phyloP scores from a whole-genome alignment of 176 grass and related monocot species.

The Raddia distichophylla region DNA sequence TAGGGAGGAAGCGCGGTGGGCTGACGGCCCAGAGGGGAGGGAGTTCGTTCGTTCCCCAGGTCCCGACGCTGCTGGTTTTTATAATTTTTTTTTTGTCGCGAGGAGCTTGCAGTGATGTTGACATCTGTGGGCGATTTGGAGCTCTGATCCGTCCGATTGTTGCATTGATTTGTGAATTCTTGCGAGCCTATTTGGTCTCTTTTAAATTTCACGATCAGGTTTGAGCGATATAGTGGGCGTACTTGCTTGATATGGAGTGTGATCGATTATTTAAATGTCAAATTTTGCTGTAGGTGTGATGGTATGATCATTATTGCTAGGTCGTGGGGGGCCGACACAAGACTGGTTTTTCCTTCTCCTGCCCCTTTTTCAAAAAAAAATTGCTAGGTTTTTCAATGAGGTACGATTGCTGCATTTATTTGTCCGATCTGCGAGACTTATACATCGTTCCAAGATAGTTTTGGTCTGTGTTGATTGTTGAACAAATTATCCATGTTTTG shows the following conservation, averaged over 20 bases:
- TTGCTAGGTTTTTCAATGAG: no score
- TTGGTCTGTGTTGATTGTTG: not conserved
- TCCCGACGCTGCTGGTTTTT: slow-evolving; percentile 9
- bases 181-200: not conserved
- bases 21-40: slow-evolving; percentile 47
- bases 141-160: slow-evolving; percentile 17
- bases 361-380: no score
- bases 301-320: not conserved
- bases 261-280: not conserved
- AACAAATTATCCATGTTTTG: not conserved
- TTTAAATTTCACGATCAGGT: slow-evolving; percentile 3
- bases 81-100: not conserved
- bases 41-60: not conserved
- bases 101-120: not conserved
- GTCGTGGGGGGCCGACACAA: no score
- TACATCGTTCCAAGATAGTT: not conserved
- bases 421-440: slow-evolving; percentile 2
- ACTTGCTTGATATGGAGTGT: not conserved
- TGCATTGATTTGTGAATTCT: not conserved
- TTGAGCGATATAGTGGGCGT: not conserved
- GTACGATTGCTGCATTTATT: not conserved
- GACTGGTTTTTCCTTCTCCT: no score
- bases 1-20: slow-evolving; percentile 36
- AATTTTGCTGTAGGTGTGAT: not conserved
- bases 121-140: slow-evolving; percentile 13